Evolutionary conservation across 257 asterid genomes (phyloP), one percentile per base, ranked within the genome.

Genomic region (Scutellaria barbata): DNA sequence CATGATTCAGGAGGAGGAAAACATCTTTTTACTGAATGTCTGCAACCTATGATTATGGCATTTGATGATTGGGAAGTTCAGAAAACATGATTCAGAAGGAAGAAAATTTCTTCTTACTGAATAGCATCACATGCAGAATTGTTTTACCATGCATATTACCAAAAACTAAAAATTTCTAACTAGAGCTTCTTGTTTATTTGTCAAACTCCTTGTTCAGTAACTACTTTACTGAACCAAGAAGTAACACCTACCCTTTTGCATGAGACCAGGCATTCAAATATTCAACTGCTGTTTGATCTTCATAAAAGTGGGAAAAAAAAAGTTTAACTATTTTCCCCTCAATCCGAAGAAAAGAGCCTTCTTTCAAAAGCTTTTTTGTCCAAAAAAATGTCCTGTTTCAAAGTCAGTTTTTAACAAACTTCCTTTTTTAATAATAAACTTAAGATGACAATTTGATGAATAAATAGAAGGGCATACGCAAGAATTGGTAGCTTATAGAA

Each of bases 31-130:
- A 65, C 43, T 56, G 75, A 70, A 39, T 52, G 43, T 37, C 41
- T 48, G 52, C 7, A 10, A 16, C 10, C 99, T 94, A 65, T 69
- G 60, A 80, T 81, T 71, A 62, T 42, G 74, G 66, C 68, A 66
- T 37, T 45, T 75, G 51, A 20, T 76, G 71, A 69, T 50, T 17
- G 60, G 61, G 65, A 62, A 72, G 74, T n/a, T 40, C 61, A 42
- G 54, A 67, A 68, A 59, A 17, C 63, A 45, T 52, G 72, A 46
- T 60, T 62, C 52, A 14, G 61, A 40, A 46, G 46, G 41, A 30
- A 58, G 41, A 73, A 39, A 61, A 40, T 63, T 25, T 46, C 39
- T 18, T 46, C 66, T 17, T 25, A 65, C 43, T 56, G 75, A 70
- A 39, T 57, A 25, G 43, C 41, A 55, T 51, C 7, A 10, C 35